Evolutionary conservation across 108 stramenopile species (phyloP).

Genomic region (Nannochloropsis granulata): DNA sequence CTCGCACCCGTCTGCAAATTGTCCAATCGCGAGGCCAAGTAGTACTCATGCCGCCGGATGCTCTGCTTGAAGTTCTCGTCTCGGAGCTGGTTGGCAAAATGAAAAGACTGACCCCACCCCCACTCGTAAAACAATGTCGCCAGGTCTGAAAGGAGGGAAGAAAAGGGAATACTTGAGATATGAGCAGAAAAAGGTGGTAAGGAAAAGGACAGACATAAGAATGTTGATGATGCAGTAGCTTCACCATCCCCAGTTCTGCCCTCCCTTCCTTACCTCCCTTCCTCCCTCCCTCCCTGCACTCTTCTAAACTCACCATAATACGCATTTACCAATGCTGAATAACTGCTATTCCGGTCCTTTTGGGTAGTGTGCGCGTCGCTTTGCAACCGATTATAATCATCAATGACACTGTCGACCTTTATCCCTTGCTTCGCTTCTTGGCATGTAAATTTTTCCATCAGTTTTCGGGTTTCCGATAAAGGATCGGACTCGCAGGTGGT

Average conservation of each 20-base stretch:
- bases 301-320: slow-evolving; percentile 22
- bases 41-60: slow-evolving; percentile 42
- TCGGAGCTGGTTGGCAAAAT: slow-evolving; percentile 32
- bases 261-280: not conserved
- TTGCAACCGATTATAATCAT: slow-evolving; percentile 40
- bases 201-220: not conserved
- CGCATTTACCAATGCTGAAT: slow-evolving; percentile 32
- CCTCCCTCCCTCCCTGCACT: not conserved
- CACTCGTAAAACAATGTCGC: slow-evolving; percentile 45
- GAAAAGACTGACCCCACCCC: slow-evolving; percentile 43
- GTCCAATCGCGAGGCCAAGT: slow-evolving; percentile 32
- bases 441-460: slow-evolving; percentile 6
- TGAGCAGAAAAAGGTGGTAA: not conserved
- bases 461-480: not conserved
- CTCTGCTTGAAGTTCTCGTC: slow-evolving; percentile 32
- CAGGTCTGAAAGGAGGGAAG: slow-evolving; percentile 12
- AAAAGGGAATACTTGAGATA: not conserved
- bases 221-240: not conserved
- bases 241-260: not conserved
- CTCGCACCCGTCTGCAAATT: slow-evolving; percentile 29
- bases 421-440: slow-evolving; percentile 22
- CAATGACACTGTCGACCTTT: slow-evolving; percentile 37
- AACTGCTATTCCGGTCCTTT: slow-evolving; percentile 15
- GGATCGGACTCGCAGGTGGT: not conserved
- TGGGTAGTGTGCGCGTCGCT: slow-evolving; percentile 10